These are phyloP conservation scores for Pichia exigua DNA, from an alignment of 805 yeast genomes.

Conservation along the genomic window DNA sequence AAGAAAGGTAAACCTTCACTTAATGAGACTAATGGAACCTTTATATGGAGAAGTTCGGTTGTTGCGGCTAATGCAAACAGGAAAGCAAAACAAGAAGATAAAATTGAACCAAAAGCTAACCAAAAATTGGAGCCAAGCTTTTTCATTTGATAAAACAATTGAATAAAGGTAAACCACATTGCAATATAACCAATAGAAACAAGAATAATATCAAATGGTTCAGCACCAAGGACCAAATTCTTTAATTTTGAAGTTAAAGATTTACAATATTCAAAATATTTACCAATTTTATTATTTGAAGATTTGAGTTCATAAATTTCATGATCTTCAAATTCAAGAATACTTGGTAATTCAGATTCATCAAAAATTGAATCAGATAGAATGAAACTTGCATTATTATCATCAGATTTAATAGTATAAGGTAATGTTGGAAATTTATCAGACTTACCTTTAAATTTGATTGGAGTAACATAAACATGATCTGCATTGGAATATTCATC, in stretches of 20 bases:
- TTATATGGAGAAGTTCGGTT: conserved; percentile 45
- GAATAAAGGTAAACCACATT: conserved; percentile 76
- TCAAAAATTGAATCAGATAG: conserved; percentile 26
- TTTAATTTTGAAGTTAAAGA: conserved; percentile 34
- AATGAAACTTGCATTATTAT: conserved; percentile 35
- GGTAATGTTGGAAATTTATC: conserved; percentile 33
- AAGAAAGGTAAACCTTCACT: conserved; percentile 91
- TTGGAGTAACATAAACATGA: conserved; percentile 45
- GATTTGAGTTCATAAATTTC: conserved; percentile 56
- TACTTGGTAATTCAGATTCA: conserved; percentile 14
- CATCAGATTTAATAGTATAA: conserved; percentile 32
- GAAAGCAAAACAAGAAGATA: conserved; percentile 77
- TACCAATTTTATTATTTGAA: conserved; percentile 42
- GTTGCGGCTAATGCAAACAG: conserved; percentile 66
- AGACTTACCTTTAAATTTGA: conserved; percentile 38
- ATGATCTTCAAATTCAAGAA: conserved; percentile 33
- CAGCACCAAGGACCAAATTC: conserved; percentile 58
- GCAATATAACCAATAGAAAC: conserved; percentile 77
- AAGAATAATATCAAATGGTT: conserved; percentile 74
- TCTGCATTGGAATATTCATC: conserved; percentile 34
- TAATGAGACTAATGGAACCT: conserved; percentile 64
- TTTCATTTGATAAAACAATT: conserved; percentile 69
- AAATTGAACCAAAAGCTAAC: conserved; percentile 73
- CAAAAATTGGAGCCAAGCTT: conserved; percentile 77
- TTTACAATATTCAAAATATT: conserved; percentile 45